Conservation (phyloP, 495 filamentous ascomycete genomes). For the Aspergillus olivimuriae region DNA sequence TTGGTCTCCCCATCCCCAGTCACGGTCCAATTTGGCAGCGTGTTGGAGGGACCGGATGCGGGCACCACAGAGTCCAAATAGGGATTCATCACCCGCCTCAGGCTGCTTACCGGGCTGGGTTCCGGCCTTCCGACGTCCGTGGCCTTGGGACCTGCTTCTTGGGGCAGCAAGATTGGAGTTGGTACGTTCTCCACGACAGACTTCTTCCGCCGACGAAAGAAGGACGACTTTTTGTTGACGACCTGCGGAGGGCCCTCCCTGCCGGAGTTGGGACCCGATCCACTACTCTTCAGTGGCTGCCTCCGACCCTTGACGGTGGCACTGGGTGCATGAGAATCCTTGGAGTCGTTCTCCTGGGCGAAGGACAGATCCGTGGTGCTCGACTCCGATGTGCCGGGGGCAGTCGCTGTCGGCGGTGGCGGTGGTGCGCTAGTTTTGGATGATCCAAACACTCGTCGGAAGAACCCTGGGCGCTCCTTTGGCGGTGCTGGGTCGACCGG, state of each 20-base stretch:
- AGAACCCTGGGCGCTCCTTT: slow-evolving; percentile 82
- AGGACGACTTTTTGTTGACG: slow-evolving; percentile 86
- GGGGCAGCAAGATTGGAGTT: slow-evolving; percentile 41
- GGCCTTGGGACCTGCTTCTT: slow-evolving; percentile 22
- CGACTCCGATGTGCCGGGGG: slow-evolving; percentile 18
- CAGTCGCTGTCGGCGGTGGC: too few species aligned
- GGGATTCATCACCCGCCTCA: slow-evolving; percentile 86
- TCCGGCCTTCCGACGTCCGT: slow-evolving; percentile 33
- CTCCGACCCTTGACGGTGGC: slow-evolving; percentile 17
- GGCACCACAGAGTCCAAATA: slow-evolving; percentile 47
- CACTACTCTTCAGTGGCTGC: slow-evolving; percentile 20
- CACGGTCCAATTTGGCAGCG: slow-evolving; percentile 15
- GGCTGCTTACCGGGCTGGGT: slow-evolving; percentile 77
- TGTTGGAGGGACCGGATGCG: slow-evolving; percentile 16
- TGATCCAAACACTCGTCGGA: slow-evolving; percentile 79
- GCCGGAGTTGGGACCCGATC: slow-evolving; percentile 20
- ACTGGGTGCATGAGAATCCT: slow-evolving; percentile 16
- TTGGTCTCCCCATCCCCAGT: slow-evolving; percentile 11
- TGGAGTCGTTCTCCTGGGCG: slow-evolving; percentile 23
- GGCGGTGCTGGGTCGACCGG: slow-evolving; percentile 23
- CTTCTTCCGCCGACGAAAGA: slow-evolving; percentile 91
- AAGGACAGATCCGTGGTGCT: slow-evolving; percentile 13
- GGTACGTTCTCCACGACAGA: slow-evolving; percentile 56
- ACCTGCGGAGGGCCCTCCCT: slow-evolving; percentile 45
- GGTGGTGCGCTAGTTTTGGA: slow-evolving; percentile 35